These are phyloP conservation scores for Rugosomyces carneus DNA, from an alignment of 1,284 basidiomycete species.

Conservation along the genomic window DNA sequence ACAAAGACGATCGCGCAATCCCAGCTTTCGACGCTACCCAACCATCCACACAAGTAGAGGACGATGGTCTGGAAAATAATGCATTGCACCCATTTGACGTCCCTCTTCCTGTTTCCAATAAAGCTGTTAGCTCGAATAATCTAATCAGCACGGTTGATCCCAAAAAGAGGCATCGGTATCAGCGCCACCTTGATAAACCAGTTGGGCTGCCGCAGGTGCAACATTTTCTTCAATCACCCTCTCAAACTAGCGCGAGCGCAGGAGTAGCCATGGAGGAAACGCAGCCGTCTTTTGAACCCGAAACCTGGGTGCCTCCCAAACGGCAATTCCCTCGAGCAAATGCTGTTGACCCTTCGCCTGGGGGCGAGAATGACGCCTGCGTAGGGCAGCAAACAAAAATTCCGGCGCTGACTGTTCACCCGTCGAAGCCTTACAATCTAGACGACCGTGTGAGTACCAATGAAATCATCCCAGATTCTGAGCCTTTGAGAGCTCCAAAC, in stretches of 20 bases:
- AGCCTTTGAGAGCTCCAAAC: constrained; percentile 29
- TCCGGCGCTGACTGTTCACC: not conserved
- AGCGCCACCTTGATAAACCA: constrained; percentile 12
- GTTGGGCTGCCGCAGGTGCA: constrained; percentile 4
- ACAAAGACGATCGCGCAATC: constrained; percentile 16
- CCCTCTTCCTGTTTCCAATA: constrained; percentile 1
- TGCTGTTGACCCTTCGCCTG: not conserved
- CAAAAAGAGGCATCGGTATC: constrained; percentile 25
- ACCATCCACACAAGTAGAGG: constrained; percentile 26
- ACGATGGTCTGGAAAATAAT: constrained; percentile 7
- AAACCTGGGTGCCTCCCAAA: not conserved
- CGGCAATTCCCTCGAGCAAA: constrained; percentile 3
- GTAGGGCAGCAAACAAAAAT: constrained; percentile 8
- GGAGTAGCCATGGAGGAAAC: not conserved
- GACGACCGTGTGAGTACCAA: constrained; percentile 21
- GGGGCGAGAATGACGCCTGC: not conserved
- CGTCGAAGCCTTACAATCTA: not conserved
- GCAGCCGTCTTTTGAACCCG: constrained; percentile 3
- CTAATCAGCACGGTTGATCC: constrained; percentile 25
- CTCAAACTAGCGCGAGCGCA: not conserved
- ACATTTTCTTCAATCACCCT: not conserved
- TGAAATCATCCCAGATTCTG: constrained; percentile 54
- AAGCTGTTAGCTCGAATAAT: constrained; percentile 17
- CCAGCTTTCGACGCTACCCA: constrained; percentile 21
- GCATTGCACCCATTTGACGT: constrained; percentile 9